phyloP scores from a whole-genome alignment of 352 stramenopile genomes.

The Phytophthora palmivora region DNA sequence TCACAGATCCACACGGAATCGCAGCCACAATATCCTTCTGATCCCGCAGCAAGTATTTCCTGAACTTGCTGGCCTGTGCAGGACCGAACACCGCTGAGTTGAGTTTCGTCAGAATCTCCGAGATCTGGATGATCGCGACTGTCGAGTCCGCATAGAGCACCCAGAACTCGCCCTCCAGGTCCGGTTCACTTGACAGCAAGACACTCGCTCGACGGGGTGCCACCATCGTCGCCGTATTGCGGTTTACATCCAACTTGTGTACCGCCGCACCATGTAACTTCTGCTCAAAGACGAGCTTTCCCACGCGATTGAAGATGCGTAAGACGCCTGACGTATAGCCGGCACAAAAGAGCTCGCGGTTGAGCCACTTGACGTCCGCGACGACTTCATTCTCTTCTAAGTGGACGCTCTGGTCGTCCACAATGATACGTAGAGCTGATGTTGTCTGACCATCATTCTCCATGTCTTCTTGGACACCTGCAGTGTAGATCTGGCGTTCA shows the following conservation, averaged over 20 bases:
- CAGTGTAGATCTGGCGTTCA: slow-evolving; percentile 46
- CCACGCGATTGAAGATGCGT: slow-evolving; percentile 62
- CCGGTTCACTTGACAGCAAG: slow-evolving; percentile 23
- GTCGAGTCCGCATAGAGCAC: slow-evolving; percentile 80
- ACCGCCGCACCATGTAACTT: slow-evolving; percentile 59
- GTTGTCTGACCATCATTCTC: slow-evolving; percentile 14
- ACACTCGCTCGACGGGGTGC: slow-evolving; percentile 38
- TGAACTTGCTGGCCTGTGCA: slow-evolving; percentile 78
- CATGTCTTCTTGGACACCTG: slow-evolving; percentile 24
- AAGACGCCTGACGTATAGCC: slow-evolving; percentile 70
- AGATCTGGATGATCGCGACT: slow-evolving; percentile 79
- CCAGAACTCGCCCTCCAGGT: slow-evolving; percentile 70
- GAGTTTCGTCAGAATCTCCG: slow-evolving; percentile 63
- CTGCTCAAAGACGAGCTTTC: slow-evolving; percentile 67
- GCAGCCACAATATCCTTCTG: slow-evolving; percentile 71
- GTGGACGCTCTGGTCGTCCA: slow-evolving; percentile 30
- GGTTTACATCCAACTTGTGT: slow-evolving; percentile 62
- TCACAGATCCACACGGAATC: slow-evolving; percentile 65
- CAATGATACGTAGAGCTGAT: slow-evolving; percentile 35
- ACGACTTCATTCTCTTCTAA: slow-evolving; percentile 57
- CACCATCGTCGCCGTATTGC: slow-evolving; percentile 41
- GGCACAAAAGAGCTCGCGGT: slow-evolving; percentile 54
- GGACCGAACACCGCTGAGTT: slow-evolving; percentile 63
- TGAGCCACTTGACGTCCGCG: slow-evolving; percentile 75
- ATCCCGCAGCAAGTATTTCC: slow-evolving; percentile 82